Percentiles rank a stretch among this genome's conserved stretches.
phyloP scores from a whole-genome alignment of 139 green algal genomes.

The Ettlia oleoabundans region DNA sequence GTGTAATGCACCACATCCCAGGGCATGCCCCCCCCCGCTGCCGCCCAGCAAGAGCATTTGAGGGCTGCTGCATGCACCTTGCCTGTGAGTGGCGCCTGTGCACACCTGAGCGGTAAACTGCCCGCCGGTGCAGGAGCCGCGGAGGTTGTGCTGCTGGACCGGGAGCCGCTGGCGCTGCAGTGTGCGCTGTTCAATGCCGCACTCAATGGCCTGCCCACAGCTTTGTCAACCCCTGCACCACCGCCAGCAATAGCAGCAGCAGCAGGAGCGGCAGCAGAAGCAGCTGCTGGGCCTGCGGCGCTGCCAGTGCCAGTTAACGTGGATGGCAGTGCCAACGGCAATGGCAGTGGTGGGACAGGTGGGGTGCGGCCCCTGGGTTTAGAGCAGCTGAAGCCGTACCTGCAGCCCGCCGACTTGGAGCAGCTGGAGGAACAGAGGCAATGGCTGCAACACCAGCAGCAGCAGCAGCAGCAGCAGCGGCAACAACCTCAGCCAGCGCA shows the following conservation, averaged over 20 bases:
- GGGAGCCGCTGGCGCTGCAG: slow-evolving; percentile 81
- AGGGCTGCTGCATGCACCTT: no score
- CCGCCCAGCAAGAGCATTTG: no score
- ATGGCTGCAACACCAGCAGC: background rate
- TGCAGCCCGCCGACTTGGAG: background rate
- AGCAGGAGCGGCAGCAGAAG: no score
- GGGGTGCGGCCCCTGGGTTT: background rate
- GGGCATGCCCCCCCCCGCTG: no score
- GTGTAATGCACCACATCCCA: background rate
- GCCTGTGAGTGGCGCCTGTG: background rate
- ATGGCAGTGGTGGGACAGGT: no score
- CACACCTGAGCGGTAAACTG: no score
- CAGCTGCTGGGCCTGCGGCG: no score
- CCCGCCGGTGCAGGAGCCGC: slow-evolving; percentile 51
- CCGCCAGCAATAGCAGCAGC: no score
- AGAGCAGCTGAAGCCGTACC: slow-evolving; percentile 15
- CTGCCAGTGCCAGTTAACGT: no score
- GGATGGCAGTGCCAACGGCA: no score
- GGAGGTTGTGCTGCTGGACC: slow-evolving; percentile 80
- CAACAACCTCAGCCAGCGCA: background rate
- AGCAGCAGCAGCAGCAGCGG: background rate
- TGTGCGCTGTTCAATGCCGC: slow-evolving; percentile 66
- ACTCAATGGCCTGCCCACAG: slow-evolving; percentile 18
- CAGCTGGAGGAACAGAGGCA: slow-evolving; percentile 19
- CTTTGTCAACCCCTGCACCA: no score